These are phyloP conservation scores for Fusarium stilboides DNA, from an alignment of 2,329 filamentous ascomycete species.

Conservation along the genomic window DNA sequence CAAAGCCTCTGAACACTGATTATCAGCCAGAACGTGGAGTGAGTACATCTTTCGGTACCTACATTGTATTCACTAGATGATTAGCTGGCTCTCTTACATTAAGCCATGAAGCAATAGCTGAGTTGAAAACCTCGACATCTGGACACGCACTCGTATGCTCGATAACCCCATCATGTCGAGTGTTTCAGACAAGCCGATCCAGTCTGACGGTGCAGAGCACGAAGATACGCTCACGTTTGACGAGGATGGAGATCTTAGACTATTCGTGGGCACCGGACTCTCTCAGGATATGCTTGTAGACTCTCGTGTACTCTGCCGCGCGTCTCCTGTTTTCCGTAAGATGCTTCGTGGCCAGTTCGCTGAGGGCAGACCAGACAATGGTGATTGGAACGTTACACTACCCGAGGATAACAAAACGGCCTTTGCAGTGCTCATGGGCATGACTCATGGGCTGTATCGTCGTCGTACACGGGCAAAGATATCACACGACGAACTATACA, in stretches of 20 bases:
- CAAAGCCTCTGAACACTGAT: neutral
- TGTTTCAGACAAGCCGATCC: neutral
- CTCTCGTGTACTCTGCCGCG: conserved; percentile 2
- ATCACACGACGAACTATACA: neutral
- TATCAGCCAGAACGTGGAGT: no score
- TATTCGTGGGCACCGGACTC: neutral
- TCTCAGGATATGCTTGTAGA: conserved; percentile 11
- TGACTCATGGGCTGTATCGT: neutral
- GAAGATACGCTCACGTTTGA: neutral
- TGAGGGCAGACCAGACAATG: neutral
- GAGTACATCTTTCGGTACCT: no score
- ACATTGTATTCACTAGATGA: no score
- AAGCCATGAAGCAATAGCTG: no score
- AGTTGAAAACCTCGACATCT: no score
- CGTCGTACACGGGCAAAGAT: neutral
- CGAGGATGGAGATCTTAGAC: neutral
- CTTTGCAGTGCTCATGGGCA: conserved; percentile 14
- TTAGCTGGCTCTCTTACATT: no score
- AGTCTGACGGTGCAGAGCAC: neutral
- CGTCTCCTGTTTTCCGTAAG: conserved; percentile 10
- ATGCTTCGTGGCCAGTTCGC: conserved; percentile 19
- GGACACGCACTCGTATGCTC: no score
- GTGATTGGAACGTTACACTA: conserved; percentile 17
- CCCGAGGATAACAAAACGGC: conserved; percentile 1
- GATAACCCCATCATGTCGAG: no score